A percentile compares a stretch with the other conserved stretches of the same genome.
Evolutionary conservation across 805 yeast species (phyloP).

Genomic region (Candida yuanshanica): DNA sequence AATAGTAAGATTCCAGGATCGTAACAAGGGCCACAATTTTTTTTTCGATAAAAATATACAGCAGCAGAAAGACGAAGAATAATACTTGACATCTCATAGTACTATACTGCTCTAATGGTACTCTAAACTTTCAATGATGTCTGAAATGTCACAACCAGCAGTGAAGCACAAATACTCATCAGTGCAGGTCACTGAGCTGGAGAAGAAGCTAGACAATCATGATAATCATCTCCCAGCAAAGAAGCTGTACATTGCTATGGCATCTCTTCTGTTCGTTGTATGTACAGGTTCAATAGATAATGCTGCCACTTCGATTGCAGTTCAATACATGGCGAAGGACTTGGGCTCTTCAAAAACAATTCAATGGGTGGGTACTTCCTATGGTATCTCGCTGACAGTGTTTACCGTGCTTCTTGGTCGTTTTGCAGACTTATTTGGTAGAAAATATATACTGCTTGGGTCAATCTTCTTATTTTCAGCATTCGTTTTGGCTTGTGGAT

Average conservation of each 20-base stretch:
- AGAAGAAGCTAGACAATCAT: neutral
- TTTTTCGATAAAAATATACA: no score
- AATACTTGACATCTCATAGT: no score
- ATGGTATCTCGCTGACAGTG: slow-evolving; percentile 45
- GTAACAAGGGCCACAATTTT: no score
- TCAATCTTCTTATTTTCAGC: slow-evolving; percentile 36
- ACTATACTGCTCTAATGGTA: no score
- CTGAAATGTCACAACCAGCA: no score
- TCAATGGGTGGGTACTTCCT: slow-evolving; percentile 57
- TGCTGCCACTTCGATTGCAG: neutral
- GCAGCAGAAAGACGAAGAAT: no score
- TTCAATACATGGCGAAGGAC: slow-evolving; percentile 41
- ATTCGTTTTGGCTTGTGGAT: slow-evolving; percentile 47
- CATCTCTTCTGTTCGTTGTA: neutral
- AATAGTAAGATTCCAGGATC: no score
- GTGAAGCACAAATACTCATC: neutral
- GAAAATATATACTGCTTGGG: slow-evolving; percentile 40
- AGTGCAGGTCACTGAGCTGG: neutral
- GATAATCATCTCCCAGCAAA: neutral
- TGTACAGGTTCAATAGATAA: neutral
- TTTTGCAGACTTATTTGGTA: slow-evolving; percentile 50
- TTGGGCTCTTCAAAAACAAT: slow-evolving; percentile 43
- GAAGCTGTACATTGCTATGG: neutral
- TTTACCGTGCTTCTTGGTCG: slow-evolving; percentile 52
- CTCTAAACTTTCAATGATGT: no score